Base-by-base conservation (phyloP, 305 asterid species). In the Fraxinus baroniana region DNA sequence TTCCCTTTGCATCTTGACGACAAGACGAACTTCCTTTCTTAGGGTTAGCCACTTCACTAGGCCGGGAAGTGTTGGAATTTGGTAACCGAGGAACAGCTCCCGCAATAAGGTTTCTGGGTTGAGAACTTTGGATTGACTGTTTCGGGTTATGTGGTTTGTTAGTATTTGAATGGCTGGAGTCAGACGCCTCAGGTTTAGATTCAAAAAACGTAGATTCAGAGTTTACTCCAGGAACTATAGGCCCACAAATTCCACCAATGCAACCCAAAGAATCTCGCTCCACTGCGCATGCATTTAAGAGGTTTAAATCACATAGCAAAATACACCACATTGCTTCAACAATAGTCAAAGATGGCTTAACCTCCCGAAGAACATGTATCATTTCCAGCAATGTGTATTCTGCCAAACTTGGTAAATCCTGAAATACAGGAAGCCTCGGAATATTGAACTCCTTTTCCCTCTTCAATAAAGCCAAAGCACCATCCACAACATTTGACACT, bases 301-400 rank as follows among this genome's bases (percentile, higher is more conserved):
- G 91, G 86, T 92, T 92, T 71, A 91, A 81, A 85, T 94, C 99
- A 24, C 89, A 86, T 82, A 95, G 76, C 62, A 95, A 87, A 46
- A 95, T 89, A 79, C 84, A 81, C 97, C 98, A 94, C 96, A 92
- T 90, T 39, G 95, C 94, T 83, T 95, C 97, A 5, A 85, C 85
- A 78, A 94, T 81, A 12, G 91, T 86, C 79, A 90, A 82, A 39
- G 80, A 77, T 2, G 96, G 95, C 81, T 88, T 87, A 83, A 93
- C 89, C 87, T 91, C 97, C 80, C 91, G 90, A 80, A 95, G 86
- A 37, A 92, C 92, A 39, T 86, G 87, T 79, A 94, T 77, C 98
- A 95, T 95, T 89, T 95, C 98, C 32, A 92, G 79, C 74, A 95
- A 78, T 1, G 92, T 91, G 85, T 89, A 94, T 49, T 89, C 87